Evolutionary conservation across 768 basidiomycete genomes (phyloP).

Genomic region (Amyloporia xantha): DNA sequence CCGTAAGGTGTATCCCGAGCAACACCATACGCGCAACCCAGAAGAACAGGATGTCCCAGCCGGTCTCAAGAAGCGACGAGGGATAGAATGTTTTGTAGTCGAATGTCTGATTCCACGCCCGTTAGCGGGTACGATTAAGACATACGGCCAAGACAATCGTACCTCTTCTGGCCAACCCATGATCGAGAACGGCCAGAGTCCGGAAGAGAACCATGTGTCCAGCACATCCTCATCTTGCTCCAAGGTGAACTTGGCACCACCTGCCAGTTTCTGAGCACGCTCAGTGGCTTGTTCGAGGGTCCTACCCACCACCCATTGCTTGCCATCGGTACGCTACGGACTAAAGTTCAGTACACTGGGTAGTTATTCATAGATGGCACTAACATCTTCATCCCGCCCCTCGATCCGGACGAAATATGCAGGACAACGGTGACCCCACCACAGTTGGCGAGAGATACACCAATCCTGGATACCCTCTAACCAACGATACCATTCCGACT

Average conservation of each 20-base stretch:
- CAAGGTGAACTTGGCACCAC: slow-evolving; percentile 58
- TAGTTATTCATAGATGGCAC: too few relatives aligned
- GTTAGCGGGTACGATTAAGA: too few relatives aligned
- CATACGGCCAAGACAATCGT: slow-evolving; percentile 8
- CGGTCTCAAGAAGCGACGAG: slow-evolving; percentile 86
- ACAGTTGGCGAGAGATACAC: slow-evolving; percentile 98
- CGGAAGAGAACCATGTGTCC: slow-evolving; percentile 99
- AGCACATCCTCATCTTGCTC: slow-evolving; percentile 96
- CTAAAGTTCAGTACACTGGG: too few relatives aligned
- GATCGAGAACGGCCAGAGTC: slow-evolving; percentile 95
- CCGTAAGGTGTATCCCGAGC: slow-evolving; percentile 85
- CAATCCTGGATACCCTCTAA: slow-evolving; percentile 93
- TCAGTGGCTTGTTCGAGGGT: slow-evolving; percentile 68
- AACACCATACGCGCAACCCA: slow-evolving; percentile 99
- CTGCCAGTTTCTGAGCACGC: slow-evolving; percentile 65
- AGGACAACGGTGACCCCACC: slow-evolving; percentile 98
- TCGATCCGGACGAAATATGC: slow-evolving; percentile 90
- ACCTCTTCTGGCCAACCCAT: slow-evolving; percentile 97
- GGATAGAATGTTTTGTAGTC: slow-evolving; percentile 86
- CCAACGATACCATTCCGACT: slow-evolving; percentile 96
- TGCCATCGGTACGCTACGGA: slow-evolving; percentile 69
- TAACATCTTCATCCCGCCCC: slow-evolving; percentile 61
- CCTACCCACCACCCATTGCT: slow-evolving; percentile 90
- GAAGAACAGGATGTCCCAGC: slow-evolving; percentile 99
- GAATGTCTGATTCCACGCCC: slow-evolving; percentile 44